Evolutionary conservation across 371 early-diverging fungal genomes (phyloP).

Genomic region (Mucor piriformis): DNA sequence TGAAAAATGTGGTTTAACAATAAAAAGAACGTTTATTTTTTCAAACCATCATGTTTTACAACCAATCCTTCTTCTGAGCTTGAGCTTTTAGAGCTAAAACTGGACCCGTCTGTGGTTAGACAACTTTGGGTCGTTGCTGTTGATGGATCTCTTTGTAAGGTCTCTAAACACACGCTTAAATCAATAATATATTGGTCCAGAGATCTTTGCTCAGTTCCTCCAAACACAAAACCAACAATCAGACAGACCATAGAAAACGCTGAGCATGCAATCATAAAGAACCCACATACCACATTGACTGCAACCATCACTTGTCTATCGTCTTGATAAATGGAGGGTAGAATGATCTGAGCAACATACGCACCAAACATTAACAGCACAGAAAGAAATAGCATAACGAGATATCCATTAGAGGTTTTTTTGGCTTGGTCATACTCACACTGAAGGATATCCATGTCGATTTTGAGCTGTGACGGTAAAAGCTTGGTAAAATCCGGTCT

Average conservation of each 20-base stretch:
- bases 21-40: no score
- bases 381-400: slow-evolving; percentile 13
- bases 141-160: background rate
- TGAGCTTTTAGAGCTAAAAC: background rate
- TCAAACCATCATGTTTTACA: no score
- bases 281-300: slow-evolving; percentile 1
- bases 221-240: slow-evolving; percentile 53
- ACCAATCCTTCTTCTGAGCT: slow-evolving; percentile 6
- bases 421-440: slow-evolving; percentile 10
- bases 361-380: slow-evolving; percentile 21
- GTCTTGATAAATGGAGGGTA: slow-evolving; percentile 7
- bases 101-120: background rate
- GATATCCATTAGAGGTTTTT: slow-evolving; percentile 18
- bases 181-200: slow-evolving; percentile 34
- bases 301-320: background rate
- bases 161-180: slow-evolving; percentile 5
- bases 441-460: slow-evolving; percentile 21
- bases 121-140: background rate
- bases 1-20: background rate
- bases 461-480: slow-evolving; percentile 6
- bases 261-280: slow-evolving; percentile 19
- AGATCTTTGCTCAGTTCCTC: slow-evolving; percentile 38
- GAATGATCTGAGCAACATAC: slow-evolving; percentile 13
- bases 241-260: slow-evolving; percentile 26
- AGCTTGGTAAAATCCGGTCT: slow-evolving; percentile 30